Conservation (phyloP, 176 grass and related monocot species). For the Stipa capillata region DNA sequence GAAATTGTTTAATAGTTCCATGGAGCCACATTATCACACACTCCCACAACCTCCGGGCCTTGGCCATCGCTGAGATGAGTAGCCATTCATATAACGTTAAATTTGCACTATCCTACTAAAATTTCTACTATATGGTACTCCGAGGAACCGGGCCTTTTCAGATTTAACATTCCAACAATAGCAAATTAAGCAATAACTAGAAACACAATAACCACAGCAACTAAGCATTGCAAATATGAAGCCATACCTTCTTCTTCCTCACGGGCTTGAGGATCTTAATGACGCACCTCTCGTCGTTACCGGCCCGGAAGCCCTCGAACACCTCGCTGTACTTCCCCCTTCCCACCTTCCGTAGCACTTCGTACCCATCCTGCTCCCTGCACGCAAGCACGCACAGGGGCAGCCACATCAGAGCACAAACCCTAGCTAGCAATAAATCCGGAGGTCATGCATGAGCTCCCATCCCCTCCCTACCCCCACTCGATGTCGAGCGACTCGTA, state of each 20-base stretch:
- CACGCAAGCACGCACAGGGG: not conserved
- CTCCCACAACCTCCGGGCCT: not conserved
- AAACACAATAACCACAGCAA: not conserved
- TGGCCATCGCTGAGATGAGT: not conserved
- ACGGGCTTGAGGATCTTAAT: constrained; percentile 98
- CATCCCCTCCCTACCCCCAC: constrained; percentile 53
- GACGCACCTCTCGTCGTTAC: constrained; percentile 60
- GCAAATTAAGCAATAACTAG: not conserved
- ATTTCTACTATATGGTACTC: not conserved
- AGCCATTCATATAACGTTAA: not conserved
- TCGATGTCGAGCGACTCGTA: constrained; percentile 80
- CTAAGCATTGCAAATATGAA: not conserved
- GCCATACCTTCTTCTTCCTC: constrained; percentile 86
- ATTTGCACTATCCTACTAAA: not conserved
- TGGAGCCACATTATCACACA: not conserved
- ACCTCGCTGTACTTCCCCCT: constrained; percentile 95
- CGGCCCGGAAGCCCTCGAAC: constrained; percentile 58
- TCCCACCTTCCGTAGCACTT: constrained; percentile 77
- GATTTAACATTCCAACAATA: not conserved
- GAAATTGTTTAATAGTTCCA: not conserved
- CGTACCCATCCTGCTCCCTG: constrained; percentile 81
- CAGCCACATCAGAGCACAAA: constrained; percentile 5
- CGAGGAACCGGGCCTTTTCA: not conserved
- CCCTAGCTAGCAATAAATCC: not conserved
- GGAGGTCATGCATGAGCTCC: not conserved